Base-by-base conservation (phyloP, 352 stramenopile genomes). In the Pythium vanterpoolii region DNA sequence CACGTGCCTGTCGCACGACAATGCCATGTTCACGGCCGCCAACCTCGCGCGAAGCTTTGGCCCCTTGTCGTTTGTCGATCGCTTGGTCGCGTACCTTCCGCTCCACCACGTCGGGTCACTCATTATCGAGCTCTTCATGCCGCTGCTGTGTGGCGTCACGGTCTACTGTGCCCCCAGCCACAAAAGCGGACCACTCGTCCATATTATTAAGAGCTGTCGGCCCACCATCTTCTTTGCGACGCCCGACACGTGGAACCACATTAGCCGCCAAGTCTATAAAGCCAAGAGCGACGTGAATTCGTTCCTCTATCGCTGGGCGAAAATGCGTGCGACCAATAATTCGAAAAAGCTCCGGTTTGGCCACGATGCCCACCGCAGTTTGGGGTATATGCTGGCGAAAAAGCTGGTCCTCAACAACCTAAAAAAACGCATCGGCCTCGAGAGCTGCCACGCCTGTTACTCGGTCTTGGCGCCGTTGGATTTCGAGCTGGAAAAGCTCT, bases 361-460 rank as follows among this genome's bases (percentile, higher is more conserved):
- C 21, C 68, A 76, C 30, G 57, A 71, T 13, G 77, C 75, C 18
- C 72, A 77, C 24, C 79, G 74, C 16, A 87, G 76, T 52, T 49
- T 94, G 14, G 84, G 84, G 19, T 91, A 94, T 60, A 80, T 90
- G 65, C 56, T 94, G 26, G 84, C 84, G 8, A 89, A 94, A 43
- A 72, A 74, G 39, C 74, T 95, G 23, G 83, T 95, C 34, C 71
- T 95, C 8, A 83, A 87, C 63, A 77, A 66, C 26, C 85, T 94
- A 44, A 91, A 92, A 62, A 87, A 87, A 59, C 83, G 82, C 45
- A 73, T 94, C 28, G 84, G 84, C 8, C 66, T 94, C 14, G 76
- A 89, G 69, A 86, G 80, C 50, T 91, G 81, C 49, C 71, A 73
- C 9, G 70, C 77, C 19, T 95, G 85, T 64, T 91, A 86, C 57